Evolutionary conservation across 306 rosid species (phyloP), one percentile per base, ranked within the genome.

Genomic region (Oxytropis ochrocephala): DNA sequence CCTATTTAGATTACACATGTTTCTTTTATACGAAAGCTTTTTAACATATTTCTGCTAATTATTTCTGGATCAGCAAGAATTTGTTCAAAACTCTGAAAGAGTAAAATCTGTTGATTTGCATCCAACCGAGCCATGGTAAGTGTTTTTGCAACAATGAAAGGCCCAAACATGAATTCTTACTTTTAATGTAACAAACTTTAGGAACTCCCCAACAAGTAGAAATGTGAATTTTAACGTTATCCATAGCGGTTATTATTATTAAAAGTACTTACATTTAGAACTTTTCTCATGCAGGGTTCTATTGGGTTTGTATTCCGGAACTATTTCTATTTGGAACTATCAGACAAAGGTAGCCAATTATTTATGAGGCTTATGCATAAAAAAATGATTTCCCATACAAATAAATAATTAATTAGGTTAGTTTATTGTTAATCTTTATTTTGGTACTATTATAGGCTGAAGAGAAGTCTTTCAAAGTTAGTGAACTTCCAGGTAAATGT

Each of bases 91-190:
- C 72, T 72, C 83, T 1, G 90, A 82, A 70, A 85, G 88, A 81
- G 88, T 89, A 32, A 89, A 89, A 73, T 86, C 90, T 36, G 78
- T 89, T 62, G 90, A 86, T 63, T 52, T 79, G 5, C 90, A 89
- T 79, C 92, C 90, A 77, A 83, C 85, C 72, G 80, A 89, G 56
- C 92, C 96, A 83, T 86, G 90, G 96, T 86, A 89, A 48, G 39
- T 35, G 5, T 35, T 36, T 39, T 53, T 58, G 33, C 14, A 33
- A 33, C 16, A 35, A 9, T 19, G 27, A 32, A 6, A 2, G 7
- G 0, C 70, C n/a, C 8, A 3, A 39, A 24, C 58, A 43, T 18
- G 33, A 58, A 48, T 8, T 50, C 32, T 1, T 11, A 54, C 9
- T 43, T 6, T 3, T 29, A 16, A 7, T 70, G 11, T 43, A 55